Evolutionary conservation across 805 yeast genomes (phyloP), one percentile per base, ranked within the genome.

Genomic region (Cyberlindnera mycetangii): DNA sequence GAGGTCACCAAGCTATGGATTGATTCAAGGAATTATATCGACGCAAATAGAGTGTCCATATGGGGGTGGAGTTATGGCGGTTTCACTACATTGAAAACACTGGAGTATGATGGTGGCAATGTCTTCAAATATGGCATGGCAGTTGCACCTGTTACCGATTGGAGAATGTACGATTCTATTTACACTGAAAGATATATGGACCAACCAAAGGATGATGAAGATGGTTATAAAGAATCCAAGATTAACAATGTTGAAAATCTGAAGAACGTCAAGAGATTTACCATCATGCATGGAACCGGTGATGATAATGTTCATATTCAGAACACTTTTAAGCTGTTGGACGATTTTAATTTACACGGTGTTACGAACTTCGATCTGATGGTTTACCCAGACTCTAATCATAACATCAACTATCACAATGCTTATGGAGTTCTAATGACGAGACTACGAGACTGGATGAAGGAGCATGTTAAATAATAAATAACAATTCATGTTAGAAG

Each of bases 21-120:
- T 7, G 64, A 63, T 1, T 60, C 70, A 20, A 45, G 61, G 21
- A 47, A 42, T 0, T 74, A 73, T 48, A 71, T 86, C 16, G 83
- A 85, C 57, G 53, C 54, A 3, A 68, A 72, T 1, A 69, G 69
- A 45, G 77, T 83, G 4, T 87, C 89, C 0, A 73, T 85, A 31
- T 86, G 93, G 90, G 95, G 95, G 14, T 86, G 93, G 90, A 83
- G 90, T 0, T 86, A 85, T 62, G 95, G 95, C 44, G 95, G 92
- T 1, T 86, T 82, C 58, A 71, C 83, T 8, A 81, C 92, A 0
- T 64, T 86, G 42, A 86, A 86, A 60, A 83, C 90, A 0, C 59
- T 85, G 27, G 95, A 86, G 60, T 71, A 68, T 38, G 95, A 86
- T 58, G 56, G 61, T 12, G 82, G 86, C 6, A 63, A 75, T 8